Conservation (phyloP, 148 eudicot species). For the Mesembryanthemum crystallinum region DNA sequence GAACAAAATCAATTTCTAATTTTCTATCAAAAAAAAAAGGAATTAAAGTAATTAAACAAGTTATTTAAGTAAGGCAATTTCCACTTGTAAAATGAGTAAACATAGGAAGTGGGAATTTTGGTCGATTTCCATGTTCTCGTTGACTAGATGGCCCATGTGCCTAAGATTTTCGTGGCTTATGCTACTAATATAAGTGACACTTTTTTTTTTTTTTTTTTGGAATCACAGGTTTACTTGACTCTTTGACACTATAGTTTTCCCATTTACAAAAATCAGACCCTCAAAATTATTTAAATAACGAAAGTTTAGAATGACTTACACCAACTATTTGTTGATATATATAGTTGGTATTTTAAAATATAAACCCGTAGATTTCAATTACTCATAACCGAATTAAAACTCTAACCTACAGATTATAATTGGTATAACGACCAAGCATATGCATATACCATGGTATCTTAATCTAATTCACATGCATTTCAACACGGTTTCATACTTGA, state of each 20-base stretch:
- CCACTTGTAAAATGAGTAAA: slow-evolving; percentile 10
- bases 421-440: slow-evolving; percentile 25
- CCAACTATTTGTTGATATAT: too few relatives aligned
- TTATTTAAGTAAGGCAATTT: background rate
- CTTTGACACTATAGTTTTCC: too few relatives aligned
- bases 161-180: slow-evolving; percentile 14
- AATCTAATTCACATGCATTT: slow-evolving; percentile 12
- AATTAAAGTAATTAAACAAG: background rate
- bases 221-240: too few relatives aligned
- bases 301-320: too few relatives aligned
- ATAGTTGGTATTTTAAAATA: slow-evolving; percentile 8
- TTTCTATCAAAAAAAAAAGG: background rate
- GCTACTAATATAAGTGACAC: slow-evolving; percentile 10
- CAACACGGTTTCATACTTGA: slow-evolving; percentile 20
- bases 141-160: slow-evolving; percentile 48
- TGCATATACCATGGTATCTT: background rate
- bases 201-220: too few relatives aligned
- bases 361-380: background rate
- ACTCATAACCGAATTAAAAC: too few relatives aligned
- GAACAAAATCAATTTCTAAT: too few relatives aligned
- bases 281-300: too few relatives aligned
- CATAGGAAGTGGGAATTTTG: slow-evolving; percentile 36
- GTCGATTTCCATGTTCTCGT: slow-evolving; percentile 45
- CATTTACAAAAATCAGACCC: too few relatives aligned
- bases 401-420: background rate